Evolutionary conservation across 352 stramenopile species (phyloP).

Genomic region (Phytophthora ohioensis): DNA sequence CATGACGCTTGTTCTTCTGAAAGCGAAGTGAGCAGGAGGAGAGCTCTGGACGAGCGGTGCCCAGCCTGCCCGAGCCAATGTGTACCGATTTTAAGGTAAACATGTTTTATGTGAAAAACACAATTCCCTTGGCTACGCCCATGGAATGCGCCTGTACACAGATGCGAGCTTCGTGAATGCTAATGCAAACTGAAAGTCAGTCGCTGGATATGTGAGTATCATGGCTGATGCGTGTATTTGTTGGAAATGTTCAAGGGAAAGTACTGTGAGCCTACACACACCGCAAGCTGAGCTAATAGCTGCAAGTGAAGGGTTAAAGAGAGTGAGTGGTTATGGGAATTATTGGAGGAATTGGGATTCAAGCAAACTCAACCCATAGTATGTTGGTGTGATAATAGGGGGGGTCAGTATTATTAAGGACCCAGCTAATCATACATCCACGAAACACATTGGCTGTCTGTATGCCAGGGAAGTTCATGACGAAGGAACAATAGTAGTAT

Average conservation of each 20-base stretch:
- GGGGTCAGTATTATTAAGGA: too few species aligned
- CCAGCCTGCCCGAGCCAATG: too few species aligned
- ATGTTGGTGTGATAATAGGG: too few species aligned
- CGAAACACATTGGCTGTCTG: too few species aligned
- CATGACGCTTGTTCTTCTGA: too few species aligned
- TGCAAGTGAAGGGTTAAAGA: constrained; percentile 22
- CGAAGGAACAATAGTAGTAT: not conserved
- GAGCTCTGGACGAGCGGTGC: too few species aligned
- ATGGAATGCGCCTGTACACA: constrained; percentile 4
- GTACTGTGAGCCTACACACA: constrained; percentile 7
- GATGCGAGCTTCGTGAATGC: not conserved
- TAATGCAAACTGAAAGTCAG: constrained; percentile 12
- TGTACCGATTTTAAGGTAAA: too few species aligned
- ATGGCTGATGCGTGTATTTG: constrained; percentile 8
- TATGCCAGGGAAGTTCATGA: too few species aligned
- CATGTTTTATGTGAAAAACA: too few species aligned
- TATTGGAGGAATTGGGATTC: constrained; percentile 17
- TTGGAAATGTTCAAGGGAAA: too few species aligned
- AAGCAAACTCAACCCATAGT: not conserved
- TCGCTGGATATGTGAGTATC: constrained; percentile 16
- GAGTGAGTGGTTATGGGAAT: constrained; percentile 6
- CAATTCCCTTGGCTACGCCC: not conserved
- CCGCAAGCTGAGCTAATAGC: constrained; percentile 25
- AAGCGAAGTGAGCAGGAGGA: too few species aligned
- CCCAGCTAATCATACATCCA: too few species aligned